Base-by-base conservation (phyloP, 805 yeast genomes). In the Wickerhamomyces bisporus region DNA sequence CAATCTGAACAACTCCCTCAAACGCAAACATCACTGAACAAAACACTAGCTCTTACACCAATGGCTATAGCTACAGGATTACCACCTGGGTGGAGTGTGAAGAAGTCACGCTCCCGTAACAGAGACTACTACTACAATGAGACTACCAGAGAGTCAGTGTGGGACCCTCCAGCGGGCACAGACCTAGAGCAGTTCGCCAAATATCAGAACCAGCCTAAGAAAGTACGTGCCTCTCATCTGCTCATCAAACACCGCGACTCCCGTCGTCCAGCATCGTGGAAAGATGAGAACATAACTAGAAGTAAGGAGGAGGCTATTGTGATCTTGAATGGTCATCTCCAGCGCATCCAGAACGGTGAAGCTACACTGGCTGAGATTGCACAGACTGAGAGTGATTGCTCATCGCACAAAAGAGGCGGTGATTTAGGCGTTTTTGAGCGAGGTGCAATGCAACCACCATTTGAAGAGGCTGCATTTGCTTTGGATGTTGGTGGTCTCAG, bases 391-490 rank as follows among this genome's bases (percentile, higher is more conserved):
- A 81, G 94, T 45, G 98, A 91, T 58, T 88, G 97, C 61, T 75
- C 85, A 14, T 82, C 94, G 10, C 94, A 84, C 52, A 68, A 82
- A 33, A 79, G 85, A 53, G 87, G 88, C 16, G 98, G 98, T 32
- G 98, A 93, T 59, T 69, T 93, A 51, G 98, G 98, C 0, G 78
- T 65, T 55, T 93, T 93, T 56, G 86, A 84, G 18, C 78, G 72
- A 43, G 96, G 96, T 28, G 88, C 82, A 51, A 93, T 93, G 98
- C 98, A 93, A 61, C 96, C 96, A 26, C 65, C 82, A 41, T 93
- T 93, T 55, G 98, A 93, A 61, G 79, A 79, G 42, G 95, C 93
- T 2, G 81, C 96, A 2, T 91, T 84, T 58, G 79, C 64, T 5
- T 66, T 93, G 47, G 77, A 85, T 47, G 80, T 87, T 16, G 96